Conservation (phyloP, 495 filamentous ascomycete genomes). For the Parathielavia appendiculata region DNA sequence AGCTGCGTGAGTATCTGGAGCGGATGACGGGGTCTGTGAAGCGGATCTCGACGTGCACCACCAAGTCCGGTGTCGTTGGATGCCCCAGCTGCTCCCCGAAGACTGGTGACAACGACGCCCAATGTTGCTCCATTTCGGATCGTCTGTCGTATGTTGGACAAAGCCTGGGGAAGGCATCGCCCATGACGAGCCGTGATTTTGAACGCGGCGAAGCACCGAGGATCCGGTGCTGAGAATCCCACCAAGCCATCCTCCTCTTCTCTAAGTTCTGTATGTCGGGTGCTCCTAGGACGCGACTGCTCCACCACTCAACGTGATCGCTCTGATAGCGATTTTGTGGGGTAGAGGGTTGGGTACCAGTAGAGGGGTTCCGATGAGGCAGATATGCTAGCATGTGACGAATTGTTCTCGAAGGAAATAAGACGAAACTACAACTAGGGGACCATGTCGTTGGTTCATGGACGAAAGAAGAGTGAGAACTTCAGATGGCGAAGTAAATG, state of each 20-base stretch:
- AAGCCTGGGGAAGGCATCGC: constrained; percentile 26
- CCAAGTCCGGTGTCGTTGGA: constrained; percentile 20
- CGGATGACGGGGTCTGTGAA: constrained; percentile 42
- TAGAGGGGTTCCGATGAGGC: constrained; percentile 7
- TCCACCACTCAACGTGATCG: constrained; percentile 1
- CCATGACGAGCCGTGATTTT: constrained; percentile 20
- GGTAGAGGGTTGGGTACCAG: neutral
- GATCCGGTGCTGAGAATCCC: constrained; percentile 25
- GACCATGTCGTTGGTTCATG: neutral
- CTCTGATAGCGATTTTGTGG: constrained; percentile 2
- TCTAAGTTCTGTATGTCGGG: neutral
- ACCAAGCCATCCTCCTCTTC: constrained; percentile 27
- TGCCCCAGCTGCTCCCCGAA: constrained; percentile 21
- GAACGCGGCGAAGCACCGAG: constrained; percentile 10
- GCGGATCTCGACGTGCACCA: constrained; percentile 40
- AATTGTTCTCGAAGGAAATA: constrained; percentile 5
- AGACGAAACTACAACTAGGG: neutral
- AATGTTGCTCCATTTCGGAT: constrained; percentile 26
- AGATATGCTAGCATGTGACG: neutral
- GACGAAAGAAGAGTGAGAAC: neutral
- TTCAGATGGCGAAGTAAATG: neutral
- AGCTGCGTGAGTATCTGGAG: constrained; percentile 36
- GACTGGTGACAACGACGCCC: constrained; percentile 24
- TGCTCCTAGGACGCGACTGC: too few relatives aligned
- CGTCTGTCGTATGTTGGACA: constrained; percentile 16